phyloP scores from a whole-genome alignment of 306 rosid genomes.

The Pyrus betulifolia region DNA sequence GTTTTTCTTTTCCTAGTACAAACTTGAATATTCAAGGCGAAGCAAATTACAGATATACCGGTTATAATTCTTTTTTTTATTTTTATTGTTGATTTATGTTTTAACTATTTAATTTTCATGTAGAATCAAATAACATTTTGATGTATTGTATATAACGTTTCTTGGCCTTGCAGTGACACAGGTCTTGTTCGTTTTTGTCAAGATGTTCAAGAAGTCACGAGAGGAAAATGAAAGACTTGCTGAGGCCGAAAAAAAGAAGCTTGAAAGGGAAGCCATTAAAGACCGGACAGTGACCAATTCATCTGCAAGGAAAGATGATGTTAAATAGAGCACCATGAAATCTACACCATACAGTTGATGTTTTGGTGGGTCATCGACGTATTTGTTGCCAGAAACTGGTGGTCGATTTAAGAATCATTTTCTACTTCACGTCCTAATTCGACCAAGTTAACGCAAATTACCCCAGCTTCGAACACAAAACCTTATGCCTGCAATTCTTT shows the following conservation, averaged over 20 bases:
- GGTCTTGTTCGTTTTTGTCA: slow-evolving; percentile 69
- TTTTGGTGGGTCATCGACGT: not conserved
- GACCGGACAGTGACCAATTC: slow-evolving; percentile 46
- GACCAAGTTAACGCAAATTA: not conserved
- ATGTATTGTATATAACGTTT: not conserved
- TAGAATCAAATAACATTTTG: not conserved
- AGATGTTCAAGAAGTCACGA: slow-evolving; percentile 82
- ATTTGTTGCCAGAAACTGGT: not conserved
- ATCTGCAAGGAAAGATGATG: slow-evolving; percentile 31
- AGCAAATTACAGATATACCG: not conserved
- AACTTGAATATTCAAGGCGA: not conserved
- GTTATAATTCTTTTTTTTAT: not conserved
- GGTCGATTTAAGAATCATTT: not conserved
- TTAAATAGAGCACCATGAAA: slow-evolving; percentile 18
- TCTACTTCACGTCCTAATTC: not conserved
- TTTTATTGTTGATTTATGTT: not conserved
- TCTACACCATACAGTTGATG: not conserved
- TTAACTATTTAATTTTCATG: not conserved
- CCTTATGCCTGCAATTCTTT: not conserved
- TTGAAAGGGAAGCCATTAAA: slow-evolving; percentile 91
- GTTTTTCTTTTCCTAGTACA: not conserved
- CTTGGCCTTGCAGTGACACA: slow-evolving; percentile 74
- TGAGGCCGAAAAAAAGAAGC: slow-evolving; percentile 77
- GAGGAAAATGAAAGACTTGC: slow-evolving; percentile 88
- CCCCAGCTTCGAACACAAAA: not conserved